Base-by-base conservation (phyloP, 192 early-diverging fungal genomes). In the Pilobolus umbonatus region DNA sequence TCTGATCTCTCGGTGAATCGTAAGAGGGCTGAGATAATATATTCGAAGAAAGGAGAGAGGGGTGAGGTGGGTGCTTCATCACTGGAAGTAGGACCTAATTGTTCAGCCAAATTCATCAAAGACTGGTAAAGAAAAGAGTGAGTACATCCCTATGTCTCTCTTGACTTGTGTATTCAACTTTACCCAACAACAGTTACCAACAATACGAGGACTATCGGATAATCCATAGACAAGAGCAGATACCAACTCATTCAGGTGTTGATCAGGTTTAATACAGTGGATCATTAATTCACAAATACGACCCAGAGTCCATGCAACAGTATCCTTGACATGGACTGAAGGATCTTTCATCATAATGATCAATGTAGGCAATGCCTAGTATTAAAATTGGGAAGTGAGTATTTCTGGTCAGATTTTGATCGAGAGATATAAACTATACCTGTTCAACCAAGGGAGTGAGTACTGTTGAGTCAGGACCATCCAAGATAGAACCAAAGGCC, bases 401-500 rank as follows among this genome's bases (percentile, higher is more conserved):
- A 52, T 24, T 50, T 50, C 60, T 46, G 21, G 26, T 2, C 0
- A 49, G 5, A 28, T 17, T 25, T 25, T 56, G 12, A 6, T 28
- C 32, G 35, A 6, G 6, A n/a, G 31, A 39, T 25, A 5, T 35
- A 47, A 48, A 48, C 17, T 1, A 50, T 61, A 67, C 57, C 29
- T 92, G 88, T 29, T 85, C 70, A 12, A 92, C 89, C 29, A 93
- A 78, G 15, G 84, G 87, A 2, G 68, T 69, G 31, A 94, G 68
- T 6, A 87, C 67, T 5, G 65, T 64, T 3, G 74, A 63, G 0
- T 85, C 77, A 26, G 95, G 96, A 1, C 98, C 98, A 17, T 98
- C 95, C 55, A 99, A 76, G 61, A 99, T 98, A 1, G 95, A 96
- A 15, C 95, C 98, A 74, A 98, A 99, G 0, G 96, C 91, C 93